Evolutionary conservation across 345 rosid genomes (phyloP).

Genomic region (Excoecaria cochinchinensis): DNA sequence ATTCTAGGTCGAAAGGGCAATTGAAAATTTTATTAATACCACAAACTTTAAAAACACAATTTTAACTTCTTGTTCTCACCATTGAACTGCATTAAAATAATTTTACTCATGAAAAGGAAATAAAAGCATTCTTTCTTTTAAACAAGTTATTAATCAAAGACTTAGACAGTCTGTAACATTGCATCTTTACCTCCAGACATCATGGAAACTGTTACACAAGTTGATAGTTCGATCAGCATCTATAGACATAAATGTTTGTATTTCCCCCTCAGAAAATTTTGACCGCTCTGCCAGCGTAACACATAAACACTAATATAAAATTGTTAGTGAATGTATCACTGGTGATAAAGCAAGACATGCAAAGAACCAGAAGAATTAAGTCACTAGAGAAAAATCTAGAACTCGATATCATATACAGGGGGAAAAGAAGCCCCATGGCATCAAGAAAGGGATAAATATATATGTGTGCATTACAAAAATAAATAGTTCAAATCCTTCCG

Average conservation of each 20-base stretch:
- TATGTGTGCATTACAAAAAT: background rate
- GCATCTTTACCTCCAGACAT: slow-evolving; percentile 76
- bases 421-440: background rate
- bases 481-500: too few relatives aligned
- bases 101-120: background rate
- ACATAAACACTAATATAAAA: slow-evolving; percentile 58
- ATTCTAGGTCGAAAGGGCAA: background rate
- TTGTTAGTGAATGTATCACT: slow-evolving; percentile 21
- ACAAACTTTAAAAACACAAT: background rate
- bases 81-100: background rate
- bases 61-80: background rate
- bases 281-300: slow-evolving; percentile 70
- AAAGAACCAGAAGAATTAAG: background rate
- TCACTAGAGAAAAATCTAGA: background rate
- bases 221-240: slow-evolving; percentile 93
- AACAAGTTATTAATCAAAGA: background rate
- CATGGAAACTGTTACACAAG: slow-evolving; percentile 88
- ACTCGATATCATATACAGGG: background rate
- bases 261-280: slow-evolving; percentile 84
- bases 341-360: slow-evolving; percentile 8
- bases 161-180: background rate
- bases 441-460: background rate
- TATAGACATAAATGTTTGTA: slow-evolving; percentile 96
- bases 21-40: background rate
- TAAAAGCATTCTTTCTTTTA: background rate